Percentiles rank a stretch among this genome's conserved stretches.
Evolutionary conservation across 2,329 filamentous ascomycete species (phyloP).

Genomic region (Penicillium glabrum): DNA sequence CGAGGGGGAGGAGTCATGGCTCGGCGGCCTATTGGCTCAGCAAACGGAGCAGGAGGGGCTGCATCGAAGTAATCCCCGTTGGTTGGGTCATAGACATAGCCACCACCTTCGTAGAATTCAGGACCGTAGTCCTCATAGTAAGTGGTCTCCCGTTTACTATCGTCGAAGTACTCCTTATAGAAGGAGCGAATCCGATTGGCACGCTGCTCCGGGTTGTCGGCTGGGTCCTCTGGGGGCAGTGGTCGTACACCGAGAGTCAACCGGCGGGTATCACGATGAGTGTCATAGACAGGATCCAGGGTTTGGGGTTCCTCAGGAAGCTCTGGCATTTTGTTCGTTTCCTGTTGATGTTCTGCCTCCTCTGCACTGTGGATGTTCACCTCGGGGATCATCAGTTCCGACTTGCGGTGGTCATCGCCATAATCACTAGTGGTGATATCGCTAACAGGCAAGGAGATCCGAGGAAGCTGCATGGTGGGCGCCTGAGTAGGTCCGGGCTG

Average conservation of each 20-base stretch:
- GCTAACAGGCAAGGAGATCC: slow-evolving; percentile 43
- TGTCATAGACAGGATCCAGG: slow-evolving; percentile 23
- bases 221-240: slow-evolving; percentile 79
- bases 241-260: slow-evolving; percentile 71
- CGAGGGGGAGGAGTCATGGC: slow-evolving; percentile 93
- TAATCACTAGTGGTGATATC: slow-evolving; percentile 57
- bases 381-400: slow-evolving; percentile 45
- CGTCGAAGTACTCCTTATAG: slow-evolving; percentile 99
- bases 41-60: slow-evolving; percentile 58
- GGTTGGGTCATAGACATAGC: slow-evolving; percentile 56
- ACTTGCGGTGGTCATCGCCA: slow-evolving; percentile 52
- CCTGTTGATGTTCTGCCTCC: slow-evolving; percentile 16
- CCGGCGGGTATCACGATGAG: slow-evolving; percentile 47
- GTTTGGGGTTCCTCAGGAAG: slow-evolving; percentile 28
- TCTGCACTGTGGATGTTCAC: slow-evolving; percentile 31
- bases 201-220: slow-evolving; percentile 88
- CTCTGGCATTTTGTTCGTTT: slow-evolving; percentile 17
- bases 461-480: slow-evolving; percentile 27
- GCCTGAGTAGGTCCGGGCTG: slow-evolving; percentile 12
- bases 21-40: slow-evolving; percentile 79
- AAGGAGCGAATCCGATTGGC: slow-evolving; percentile 97
- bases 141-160: slow-evolving; percentile 58
- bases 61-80: slow-evolving; percentile 34
- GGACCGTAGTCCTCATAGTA: slow-evolving; percentile 77
- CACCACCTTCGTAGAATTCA: slow-evolving; percentile 62